phyloP scores from a whole-genome alignment of 225 moss, liverwort and hornwort species.

The Physcomitrellopsis africana region DNA sequence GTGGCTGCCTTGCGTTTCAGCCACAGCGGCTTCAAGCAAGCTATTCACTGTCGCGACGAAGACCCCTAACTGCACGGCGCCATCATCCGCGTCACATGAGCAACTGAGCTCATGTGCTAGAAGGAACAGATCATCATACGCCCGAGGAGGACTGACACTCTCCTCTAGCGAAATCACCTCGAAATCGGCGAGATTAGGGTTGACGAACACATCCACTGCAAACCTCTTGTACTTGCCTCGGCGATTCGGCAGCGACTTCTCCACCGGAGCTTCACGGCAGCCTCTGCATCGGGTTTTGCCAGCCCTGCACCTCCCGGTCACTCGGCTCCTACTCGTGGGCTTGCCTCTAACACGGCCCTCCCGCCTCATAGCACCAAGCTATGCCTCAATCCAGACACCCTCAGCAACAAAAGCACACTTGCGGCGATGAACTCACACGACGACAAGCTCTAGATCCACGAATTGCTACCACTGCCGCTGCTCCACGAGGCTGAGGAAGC shows the following conservation, averaged over 20 bases:
- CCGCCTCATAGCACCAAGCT: constrained; percentile 35
- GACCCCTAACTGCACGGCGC: not conserved
- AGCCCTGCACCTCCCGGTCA: constrained; percentile 29
- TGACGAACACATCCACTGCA: constrained; percentile 30
- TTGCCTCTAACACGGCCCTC: constrained; percentile 53
- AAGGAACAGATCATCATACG: not conserved
- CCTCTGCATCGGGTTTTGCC: constrained; percentile 40
- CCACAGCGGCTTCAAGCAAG: constrained; percentile 28
- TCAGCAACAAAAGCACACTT: too few relatives aligned
- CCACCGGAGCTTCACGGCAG: constrained; percentile 40
- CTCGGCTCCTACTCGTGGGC: constrained; percentile 37
- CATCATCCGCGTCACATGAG: not conserved
- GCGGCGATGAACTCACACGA: too few relatives aligned
- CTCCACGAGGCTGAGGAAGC: too few relatives aligned
- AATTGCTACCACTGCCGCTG: too few relatives aligned
- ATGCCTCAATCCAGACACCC: too few relatives aligned
- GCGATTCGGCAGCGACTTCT: constrained; percentile 36
- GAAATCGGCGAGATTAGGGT: constrained; percentile 38
- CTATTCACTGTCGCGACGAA: constrained; percentile 32
- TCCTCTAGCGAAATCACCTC: not conserved
- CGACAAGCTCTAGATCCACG: too few relatives aligned
- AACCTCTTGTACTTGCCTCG: constrained; percentile 29
- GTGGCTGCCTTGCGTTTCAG: not conserved
- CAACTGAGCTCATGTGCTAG: constrained; percentile 4
- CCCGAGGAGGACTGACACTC: not conserved